These are phyloP conservation scores for Hemisphaericaspora xylanilytica DNA, from an alignment of 1,139 yeast species.

Conservation along the genomic window DNA sequence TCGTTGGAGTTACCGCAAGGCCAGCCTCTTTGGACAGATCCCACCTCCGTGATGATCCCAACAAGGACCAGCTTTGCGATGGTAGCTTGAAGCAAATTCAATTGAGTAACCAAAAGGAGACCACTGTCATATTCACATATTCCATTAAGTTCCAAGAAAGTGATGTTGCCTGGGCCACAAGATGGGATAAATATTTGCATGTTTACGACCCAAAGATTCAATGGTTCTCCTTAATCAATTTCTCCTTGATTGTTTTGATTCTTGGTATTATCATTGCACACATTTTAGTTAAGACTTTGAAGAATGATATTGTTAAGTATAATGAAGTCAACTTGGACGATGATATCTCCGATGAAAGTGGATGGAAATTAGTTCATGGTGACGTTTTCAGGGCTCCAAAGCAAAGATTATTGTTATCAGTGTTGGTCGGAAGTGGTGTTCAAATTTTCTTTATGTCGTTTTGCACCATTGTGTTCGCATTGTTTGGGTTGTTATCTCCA, in stretches of 20 bases:
- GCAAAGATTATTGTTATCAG: conserved; percentile 67
- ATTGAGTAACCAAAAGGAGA: conserved; percentile 30
- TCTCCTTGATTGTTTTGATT: conserved; percentile 74
- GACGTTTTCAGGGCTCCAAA: conserved; percentile 90
- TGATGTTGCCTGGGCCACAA: conserved; percentile 88
- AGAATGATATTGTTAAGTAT: conserved; percentile 82
- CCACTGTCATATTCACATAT: conserved; percentile 38
- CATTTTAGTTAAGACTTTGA: conserved; percentile 74
- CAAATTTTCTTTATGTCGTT: conserved; percentile 79
- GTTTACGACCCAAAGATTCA: conserved; percentile 91
- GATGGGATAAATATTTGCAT: conserved; percentile 97
- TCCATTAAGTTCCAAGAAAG: conserved; percentile 63
- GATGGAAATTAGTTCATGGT: conserved; percentile 96
- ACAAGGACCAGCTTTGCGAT: conserved; percentile 35
- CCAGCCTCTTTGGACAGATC: conserved; percentile 62
- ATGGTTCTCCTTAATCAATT: conserved; percentile 90
- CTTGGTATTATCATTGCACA: conserved; percentile 79
- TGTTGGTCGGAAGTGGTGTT: conserved; percentile 83
- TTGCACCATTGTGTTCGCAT: conserved; percentile 75
- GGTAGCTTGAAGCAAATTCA: conserved; percentile 27
- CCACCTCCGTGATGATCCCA: conserved; percentile 21
- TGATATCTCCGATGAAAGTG: conserved; percentile 89
- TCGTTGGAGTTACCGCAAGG: conserved; percentile 82
- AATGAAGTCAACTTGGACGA: conserved; percentile 86
- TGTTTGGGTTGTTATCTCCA: conserved; percentile 87